These are phyloP conservation scores for Lepidium africanum DNA, from an alignment of 345 rosid genomes.

Conservation along the genomic window DNA sequence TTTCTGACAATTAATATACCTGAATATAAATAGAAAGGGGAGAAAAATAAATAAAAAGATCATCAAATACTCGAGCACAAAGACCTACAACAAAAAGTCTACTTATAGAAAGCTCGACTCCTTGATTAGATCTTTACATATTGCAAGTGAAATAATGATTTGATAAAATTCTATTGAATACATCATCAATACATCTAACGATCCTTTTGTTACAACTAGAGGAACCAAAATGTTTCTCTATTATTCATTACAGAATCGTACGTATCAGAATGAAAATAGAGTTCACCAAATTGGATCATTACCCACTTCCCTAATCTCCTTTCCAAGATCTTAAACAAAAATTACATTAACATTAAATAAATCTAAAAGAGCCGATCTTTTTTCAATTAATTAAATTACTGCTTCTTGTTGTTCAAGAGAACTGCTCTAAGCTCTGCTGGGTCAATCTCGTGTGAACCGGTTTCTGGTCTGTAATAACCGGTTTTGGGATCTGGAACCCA, in stretches of 20 bases:
- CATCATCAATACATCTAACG: constrained; percentile 4
- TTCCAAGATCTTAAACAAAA: neutral
- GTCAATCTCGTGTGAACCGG: constrained; percentile 52
- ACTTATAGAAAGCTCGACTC: no score
- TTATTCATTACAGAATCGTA: neutral
- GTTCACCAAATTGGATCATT: constrained; percentile 16
- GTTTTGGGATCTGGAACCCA: constrained; percentile 90
- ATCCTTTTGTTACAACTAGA: constrained; percentile 11
- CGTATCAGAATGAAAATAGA: constrained; percentile 10
- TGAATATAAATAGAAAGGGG: no score
- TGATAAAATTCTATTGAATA: neutral
- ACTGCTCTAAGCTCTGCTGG: constrained; percentile 57
- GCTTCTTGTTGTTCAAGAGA: constrained; percentile 49
- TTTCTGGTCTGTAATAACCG: constrained; percentile 78
- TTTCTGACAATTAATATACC: no score
- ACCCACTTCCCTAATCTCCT: constrained; percentile 18
- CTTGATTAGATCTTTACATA: no score
- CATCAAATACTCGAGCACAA: no score
- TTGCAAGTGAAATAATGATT: neutral
- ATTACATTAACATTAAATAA: neutral
- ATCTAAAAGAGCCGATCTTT: neutral
- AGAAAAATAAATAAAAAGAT: no score
- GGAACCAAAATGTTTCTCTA: neutral
- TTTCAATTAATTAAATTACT: constrained; percentile 23
- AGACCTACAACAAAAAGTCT: no score